phyloP scores from a whole-genome alignment of 257 asterid species.

The Plantago elongata region DNA sequence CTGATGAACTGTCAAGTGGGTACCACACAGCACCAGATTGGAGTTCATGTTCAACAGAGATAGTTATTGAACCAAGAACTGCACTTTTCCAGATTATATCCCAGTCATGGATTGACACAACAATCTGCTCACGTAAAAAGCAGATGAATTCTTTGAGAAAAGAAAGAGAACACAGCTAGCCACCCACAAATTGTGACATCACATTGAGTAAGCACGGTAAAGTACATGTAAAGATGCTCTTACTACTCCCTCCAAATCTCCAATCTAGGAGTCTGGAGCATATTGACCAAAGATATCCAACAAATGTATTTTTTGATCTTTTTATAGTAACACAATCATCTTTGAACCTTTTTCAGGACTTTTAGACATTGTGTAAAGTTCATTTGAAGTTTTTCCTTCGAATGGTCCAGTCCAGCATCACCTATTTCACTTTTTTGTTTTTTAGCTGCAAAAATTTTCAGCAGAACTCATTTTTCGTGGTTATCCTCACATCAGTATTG shows the following conservation, averaged over 20 bases:
- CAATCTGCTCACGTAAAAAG: constrained; percentile 51
- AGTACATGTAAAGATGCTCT: neutral
- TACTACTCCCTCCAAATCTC: no score
- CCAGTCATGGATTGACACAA: constrained; percentile 82
- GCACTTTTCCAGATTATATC: constrained; percentile 84
- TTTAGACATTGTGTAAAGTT: neutral
- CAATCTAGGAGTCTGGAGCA: neutral
- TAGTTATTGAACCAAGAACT: constrained; percentile 75
- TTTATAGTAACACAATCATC: neutral
- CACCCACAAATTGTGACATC: neutral
- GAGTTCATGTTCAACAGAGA: constrained; percentile 65
- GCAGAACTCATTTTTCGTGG: neutral
- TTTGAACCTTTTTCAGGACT: neutral
- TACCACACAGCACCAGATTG: constrained; percentile 82
- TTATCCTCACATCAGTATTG: neutral
- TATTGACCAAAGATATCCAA: neutral
- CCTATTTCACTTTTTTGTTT: no score
- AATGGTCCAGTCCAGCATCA: neutral
- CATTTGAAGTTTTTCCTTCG: neutral
- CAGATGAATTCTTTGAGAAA: constrained; percentile 24
- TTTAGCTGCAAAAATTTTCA: no score
- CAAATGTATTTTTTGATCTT: neutral
- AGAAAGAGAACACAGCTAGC: neutral
- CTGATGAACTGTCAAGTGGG: constrained; percentile 70
- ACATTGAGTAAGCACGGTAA: neutral